A percentile compares a stretch with the other conserved stretches of the same genome.
These are phyloP conservation scores for Myrica gale DNA, from an alignment of 306 rosid genomes.

Conservation along the genomic window DNA sequence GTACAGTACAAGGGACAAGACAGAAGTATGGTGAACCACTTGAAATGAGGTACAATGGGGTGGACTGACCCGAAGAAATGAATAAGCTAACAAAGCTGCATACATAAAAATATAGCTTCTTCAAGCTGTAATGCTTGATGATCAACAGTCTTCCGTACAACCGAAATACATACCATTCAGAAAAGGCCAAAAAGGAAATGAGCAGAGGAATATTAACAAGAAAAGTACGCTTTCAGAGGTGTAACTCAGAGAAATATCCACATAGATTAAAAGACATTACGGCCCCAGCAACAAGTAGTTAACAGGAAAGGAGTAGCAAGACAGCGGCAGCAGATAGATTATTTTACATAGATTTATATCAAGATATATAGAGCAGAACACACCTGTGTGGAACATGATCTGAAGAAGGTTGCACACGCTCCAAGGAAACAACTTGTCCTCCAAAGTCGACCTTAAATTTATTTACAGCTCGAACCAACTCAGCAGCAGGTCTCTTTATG, in stretches of 20 bases:
- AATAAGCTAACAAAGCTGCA: background rate
- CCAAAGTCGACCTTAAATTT: conserved; percentile 91
- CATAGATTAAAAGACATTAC: background rate
- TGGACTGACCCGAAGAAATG: background rate
- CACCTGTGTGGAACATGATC: conserved; percentile 98
- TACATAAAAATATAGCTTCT: background rate
- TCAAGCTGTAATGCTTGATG: background rate
- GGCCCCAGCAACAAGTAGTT: background rate
- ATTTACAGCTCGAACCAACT: conserved; percentile 88
- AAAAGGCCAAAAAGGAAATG: background rate
- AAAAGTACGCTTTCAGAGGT: background rate
- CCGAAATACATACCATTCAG: background rate
- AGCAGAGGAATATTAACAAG: background rate
- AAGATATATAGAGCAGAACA: conserved; percentile 11
- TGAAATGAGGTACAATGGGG: background rate
- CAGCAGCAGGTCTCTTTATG: conserved; percentile 71
- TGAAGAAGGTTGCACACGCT: conserved; percentile 96
- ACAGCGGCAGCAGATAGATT: background rate
- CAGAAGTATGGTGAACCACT: background rate
- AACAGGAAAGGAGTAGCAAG: background rate
- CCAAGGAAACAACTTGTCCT: conserved; percentile 81
- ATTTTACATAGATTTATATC: background rate
- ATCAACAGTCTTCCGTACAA: background rate
- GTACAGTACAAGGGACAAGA: background rate
- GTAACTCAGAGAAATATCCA: background rate